These are phyloP conservation scores for Auriscalpium microsporum DNA, from an alignment of 768 basidiomycete genomes.

Conservation along the genomic window DNA sequence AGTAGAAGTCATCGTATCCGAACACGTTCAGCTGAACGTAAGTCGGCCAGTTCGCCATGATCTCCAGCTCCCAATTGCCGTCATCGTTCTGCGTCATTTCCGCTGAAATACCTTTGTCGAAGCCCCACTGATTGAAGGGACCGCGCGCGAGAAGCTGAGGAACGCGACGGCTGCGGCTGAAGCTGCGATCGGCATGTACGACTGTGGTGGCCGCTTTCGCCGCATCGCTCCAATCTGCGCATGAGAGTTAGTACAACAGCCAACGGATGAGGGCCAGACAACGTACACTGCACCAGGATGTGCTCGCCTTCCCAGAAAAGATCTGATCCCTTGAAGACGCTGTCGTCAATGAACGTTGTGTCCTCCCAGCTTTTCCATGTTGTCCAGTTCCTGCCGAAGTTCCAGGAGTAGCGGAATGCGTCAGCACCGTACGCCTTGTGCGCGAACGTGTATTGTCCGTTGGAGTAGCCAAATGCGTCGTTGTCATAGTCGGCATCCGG, in stretches of 20 bases:
- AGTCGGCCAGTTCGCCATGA: conserved; percentile 87
- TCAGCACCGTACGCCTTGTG: conserved; percentile 86
- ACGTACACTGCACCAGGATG: conserved; percentile 81
- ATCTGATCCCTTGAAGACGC: conserved; percentile 37
- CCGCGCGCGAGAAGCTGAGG: conserved; percentile 86
- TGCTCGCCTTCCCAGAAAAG: conserved; percentile 79
- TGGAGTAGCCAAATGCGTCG: conserved; percentile 44
- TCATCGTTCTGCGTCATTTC: conserved; percentile 57
- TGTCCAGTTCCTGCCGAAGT: conserved; percentile 82
- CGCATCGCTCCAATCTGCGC: conserved; percentile 67
- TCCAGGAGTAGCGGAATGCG: conserved; percentile 76
- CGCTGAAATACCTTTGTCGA: conserved; percentile 70
- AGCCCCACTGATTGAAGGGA: conserved; percentile 88
- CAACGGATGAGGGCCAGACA: neutral
- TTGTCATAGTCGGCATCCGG: conserved; percentile 72
- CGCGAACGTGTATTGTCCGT: conserved; percentile 64
- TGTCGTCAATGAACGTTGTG: conserved; percentile 51
- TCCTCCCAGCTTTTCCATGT: conserved; percentile 75
- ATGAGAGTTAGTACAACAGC: neutral
- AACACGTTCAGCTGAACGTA: conserved; percentile 87
- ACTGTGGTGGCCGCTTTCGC: conserved; percentile 55
- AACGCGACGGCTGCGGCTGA: conserved; percentile 57
- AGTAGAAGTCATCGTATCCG: conserved; percentile 87
- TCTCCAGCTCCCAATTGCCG: conserved; percentile 75
- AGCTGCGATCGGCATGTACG: conserved; percentile 70